These are phyloP conservation scores for Puccinia novopanici DNA, from an alignment of 1,284 basidiomycete genomes.

Conservation along the genomic window DNA sequence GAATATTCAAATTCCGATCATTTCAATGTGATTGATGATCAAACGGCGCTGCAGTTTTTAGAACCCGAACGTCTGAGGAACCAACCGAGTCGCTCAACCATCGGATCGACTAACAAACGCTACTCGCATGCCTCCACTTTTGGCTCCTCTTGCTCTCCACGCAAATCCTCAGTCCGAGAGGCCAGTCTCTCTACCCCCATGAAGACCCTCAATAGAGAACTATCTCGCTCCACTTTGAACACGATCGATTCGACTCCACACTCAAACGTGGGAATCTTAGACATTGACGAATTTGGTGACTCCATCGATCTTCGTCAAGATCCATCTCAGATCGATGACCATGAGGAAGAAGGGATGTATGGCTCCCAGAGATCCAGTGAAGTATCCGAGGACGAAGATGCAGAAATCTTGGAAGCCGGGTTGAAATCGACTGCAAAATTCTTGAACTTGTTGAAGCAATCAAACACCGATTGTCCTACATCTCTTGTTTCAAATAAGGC, in stretches of 20 bases:
- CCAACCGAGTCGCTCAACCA: slow-evolving; percentile 20
- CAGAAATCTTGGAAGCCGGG: slow-evolving; percentile 23
- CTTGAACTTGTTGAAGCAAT: slow-evolving; percentile 33
- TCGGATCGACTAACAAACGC: slow-evolving; percentile 1
- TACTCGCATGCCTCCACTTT: not conserved
- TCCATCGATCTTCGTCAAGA: slow-evolving; percentile 6
- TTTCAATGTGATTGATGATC: slow-evolving; percentile 1
- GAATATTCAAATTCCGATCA: slow-evolving; percentile 1
- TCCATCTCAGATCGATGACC: not conserved
- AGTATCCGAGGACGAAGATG: slow-evolving; percentile 22
- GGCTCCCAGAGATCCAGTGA: slow-evolving; percentile 23
- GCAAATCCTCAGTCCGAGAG: slow-evolving; percentile 28
- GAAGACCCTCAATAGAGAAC: not conserved
- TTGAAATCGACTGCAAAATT: slow-evolving; percentile 35
- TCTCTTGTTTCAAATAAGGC: not conserved
- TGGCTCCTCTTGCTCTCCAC: slow-evolving; percentile 20
- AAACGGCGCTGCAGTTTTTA: not conserved
- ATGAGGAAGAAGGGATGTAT: slow-evolving; percentile 11
- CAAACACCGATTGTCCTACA: slow-evolving; percentile 37
- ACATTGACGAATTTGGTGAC: not conserved
- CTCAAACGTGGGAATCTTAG: not conserved
- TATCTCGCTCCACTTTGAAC: slow-evolving; percentile 40
- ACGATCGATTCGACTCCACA: slow-evolving; percentile 11
- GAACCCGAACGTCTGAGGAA: slow-evolving; percentile 5
- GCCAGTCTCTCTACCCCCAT: slow-evolving; percentile 14